Conservation (phyloP, 805 yeast genomes). For the Cyberlindnera nakhonratchasimensis region DNA sequence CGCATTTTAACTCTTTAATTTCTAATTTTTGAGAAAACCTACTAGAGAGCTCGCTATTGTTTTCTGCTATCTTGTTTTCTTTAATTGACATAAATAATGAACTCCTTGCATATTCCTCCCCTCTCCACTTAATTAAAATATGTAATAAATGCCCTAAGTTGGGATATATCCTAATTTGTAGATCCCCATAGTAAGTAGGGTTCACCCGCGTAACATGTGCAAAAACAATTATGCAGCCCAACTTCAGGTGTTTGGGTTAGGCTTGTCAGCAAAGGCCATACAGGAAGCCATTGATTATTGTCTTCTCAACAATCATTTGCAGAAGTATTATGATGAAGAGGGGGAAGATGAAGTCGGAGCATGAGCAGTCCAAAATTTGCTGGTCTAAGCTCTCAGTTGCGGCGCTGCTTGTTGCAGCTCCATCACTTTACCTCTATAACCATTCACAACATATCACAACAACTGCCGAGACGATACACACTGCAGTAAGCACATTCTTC, state of each 20-base stretch:
- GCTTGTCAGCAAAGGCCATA: too few species aligned
- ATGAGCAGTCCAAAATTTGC: neutral
- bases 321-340: neutral
- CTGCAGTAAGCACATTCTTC: neutral
- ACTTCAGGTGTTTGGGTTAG: neutral
- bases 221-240: neutral
- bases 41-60: too few species aligned
- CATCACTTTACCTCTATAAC: slow-evolving; percentile 5
- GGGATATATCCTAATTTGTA: neutral
- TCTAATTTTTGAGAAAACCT: too few species aligned
- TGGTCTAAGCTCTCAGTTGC: slow-evolving; percentile 1
- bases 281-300: neutral
- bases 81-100: too few species aligned
- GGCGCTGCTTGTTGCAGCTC: slow-evolving; percentile 3
- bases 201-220: slow-evolving; percentile 1
- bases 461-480: neutral
- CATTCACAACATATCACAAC: neutral
- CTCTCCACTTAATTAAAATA: too few species aligned
- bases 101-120: too few species aligned
- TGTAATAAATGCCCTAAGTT: neutral
- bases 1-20: neutral
- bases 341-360: neutral
- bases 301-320: neutral
- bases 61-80: too few species aligned
- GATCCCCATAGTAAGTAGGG: neutral